Evolutionary conservation across 441 rosid genomes (phyloP).

Genomic region (Syzygium malaccense): DNA sequence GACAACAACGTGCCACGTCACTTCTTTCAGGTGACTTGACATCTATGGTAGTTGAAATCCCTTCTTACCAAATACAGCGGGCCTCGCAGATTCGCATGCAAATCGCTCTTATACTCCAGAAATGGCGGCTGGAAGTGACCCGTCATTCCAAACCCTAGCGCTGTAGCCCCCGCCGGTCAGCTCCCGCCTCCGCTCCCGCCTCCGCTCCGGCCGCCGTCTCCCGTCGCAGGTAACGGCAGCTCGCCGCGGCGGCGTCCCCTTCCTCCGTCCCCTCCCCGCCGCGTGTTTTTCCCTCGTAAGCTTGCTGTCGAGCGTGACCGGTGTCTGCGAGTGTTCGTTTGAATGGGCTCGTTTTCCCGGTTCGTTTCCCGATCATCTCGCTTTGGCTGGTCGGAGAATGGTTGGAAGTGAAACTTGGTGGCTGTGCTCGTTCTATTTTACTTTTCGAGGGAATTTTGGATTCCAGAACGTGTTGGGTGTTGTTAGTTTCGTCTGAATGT

Average conservation of each 20-base stretch:
- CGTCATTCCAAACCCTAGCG: neutral
- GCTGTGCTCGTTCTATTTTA: neutral
- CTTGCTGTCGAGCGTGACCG: neutral
- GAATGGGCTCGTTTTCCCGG: neutral
- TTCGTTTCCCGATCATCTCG: neutral
- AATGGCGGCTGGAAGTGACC: neutral
- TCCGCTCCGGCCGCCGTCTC: neutral
- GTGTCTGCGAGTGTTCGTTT: neutral
- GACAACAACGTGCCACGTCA: neutral
- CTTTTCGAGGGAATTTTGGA: neutral
- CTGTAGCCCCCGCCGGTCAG: neutral
- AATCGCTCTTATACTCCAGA: neutral
- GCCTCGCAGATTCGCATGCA: rapidly evolving
- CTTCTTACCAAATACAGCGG: neutral
- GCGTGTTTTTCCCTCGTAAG: neutral
- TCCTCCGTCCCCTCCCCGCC: neutral
- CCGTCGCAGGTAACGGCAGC: neutral
- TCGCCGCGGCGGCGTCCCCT: neutral
- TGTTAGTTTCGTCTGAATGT: neutral
- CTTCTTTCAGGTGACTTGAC: neutral
- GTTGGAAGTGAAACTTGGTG: neutral
- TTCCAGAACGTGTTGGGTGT: neutral
- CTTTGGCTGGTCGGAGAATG: neutral
- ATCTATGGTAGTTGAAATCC: neutral
- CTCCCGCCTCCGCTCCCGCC: neutral